These are phyloP conservation scores for Xylaria scruposa DNA, from an alignment of 495 filamentous ascomycete genomes.

Conservation along the genomic window DNA sequence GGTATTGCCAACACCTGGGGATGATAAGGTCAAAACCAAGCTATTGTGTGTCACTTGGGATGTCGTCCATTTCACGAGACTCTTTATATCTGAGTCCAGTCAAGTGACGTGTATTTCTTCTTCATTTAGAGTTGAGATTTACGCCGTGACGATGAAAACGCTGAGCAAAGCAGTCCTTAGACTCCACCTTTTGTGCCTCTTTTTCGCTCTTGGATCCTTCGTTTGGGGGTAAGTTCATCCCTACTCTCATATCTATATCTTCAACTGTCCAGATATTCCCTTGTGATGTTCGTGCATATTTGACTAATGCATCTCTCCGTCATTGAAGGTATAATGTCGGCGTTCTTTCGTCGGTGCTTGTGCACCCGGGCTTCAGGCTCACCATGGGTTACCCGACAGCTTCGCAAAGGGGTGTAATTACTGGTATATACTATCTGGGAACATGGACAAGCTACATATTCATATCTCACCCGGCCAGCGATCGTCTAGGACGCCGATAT, in stretches of 20 bases:
- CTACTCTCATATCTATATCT: not conserved
- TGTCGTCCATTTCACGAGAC: not conserved
- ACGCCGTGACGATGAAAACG: slow-evolving; percentile 24
- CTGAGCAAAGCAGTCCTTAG: slow-evolving; percentile 50
- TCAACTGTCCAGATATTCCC: not conserved
- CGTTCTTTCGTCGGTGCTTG: slow-evolving; percentile 61
- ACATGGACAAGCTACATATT: slow-evolving; percentile 62
- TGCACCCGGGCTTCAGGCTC: slow-evolving; percentile 58
- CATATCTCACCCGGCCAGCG: slow-evolving; percentile 54
- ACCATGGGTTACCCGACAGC: slow-evolving; percentile 52
- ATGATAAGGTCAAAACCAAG: not conserved
- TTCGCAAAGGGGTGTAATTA: slow-evolving; percentile 57
- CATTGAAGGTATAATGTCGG: slow-evolving; percentile 61
- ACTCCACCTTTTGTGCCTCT: slow-evolving; percentile 55
- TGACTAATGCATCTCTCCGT: not conserved
- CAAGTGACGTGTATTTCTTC: not conserved
- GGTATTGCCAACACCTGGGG: not conserved
- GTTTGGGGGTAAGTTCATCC: slow-evolving; percentile 61
- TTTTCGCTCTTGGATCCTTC: slow-evolving; percentile 63
- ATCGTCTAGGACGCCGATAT: slow-evolving; percentile 57
- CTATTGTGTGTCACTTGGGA: not conserved
- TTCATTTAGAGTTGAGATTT: not conserved
- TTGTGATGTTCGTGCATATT: not conserved
- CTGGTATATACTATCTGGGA: slow-evolving; percentile 63
- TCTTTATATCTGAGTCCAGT: not conserved